Evolutionary conservation across 768 basidiomycete genomes (phyloP).

Genomic region (Calocera viscosa): DNA sequence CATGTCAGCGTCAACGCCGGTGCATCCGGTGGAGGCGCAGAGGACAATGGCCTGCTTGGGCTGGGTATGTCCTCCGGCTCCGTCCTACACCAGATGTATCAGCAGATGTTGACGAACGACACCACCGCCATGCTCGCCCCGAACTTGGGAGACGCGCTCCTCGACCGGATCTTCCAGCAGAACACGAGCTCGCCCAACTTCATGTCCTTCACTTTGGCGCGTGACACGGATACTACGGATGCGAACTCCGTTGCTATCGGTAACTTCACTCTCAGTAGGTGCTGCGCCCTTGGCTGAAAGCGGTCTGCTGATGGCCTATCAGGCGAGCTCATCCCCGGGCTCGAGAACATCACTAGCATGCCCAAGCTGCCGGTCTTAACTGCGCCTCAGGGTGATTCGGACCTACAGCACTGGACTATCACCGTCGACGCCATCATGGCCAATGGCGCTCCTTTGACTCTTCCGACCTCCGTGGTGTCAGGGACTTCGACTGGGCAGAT

Average conservation of each 20-base stretch:
- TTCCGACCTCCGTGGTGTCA: conserved; percentile 45
- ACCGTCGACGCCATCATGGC: conserved; percentile 46
- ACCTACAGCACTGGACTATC: conserved; percentile 64
- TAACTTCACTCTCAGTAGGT: conserved; percentile 13
- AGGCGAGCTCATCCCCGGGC: conserved; percentile 49
- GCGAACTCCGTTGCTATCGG: conserved; percentile 52
- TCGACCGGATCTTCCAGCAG: conserved; percentile 54
- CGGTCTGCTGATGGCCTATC: conserved; percentile 20
- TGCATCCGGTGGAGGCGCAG: conserved; percentile 27
- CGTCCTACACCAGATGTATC: conserved; percentile 27
- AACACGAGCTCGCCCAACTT: conserved; percentile 47
- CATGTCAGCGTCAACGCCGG: background rate
- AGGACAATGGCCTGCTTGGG: conserved; percentile 60
- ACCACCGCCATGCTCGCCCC: background rate
- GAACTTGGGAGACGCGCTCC: conserved; percentile 42
- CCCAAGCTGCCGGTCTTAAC: conserved; percentile 44
- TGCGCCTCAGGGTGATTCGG: conserved; percentile 34
- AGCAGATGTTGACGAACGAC: conserved; percentile 30
- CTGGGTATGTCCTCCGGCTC: conserved; percentile 64
- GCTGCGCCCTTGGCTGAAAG: background rate
- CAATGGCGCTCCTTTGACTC: conserved; percentile 17
- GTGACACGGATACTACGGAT: conserved; percentile 38
- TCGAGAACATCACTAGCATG: conserved; percentile 47
- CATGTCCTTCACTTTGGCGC: conserved; percentile 55
- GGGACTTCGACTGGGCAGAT: conserved; percentile 49